Evolutionary conservation across 164 flowering plant genomes (phyloP), one percentile per base, ranked within the genome.

Genomic region (Chimonanthus praecox): DNA sequence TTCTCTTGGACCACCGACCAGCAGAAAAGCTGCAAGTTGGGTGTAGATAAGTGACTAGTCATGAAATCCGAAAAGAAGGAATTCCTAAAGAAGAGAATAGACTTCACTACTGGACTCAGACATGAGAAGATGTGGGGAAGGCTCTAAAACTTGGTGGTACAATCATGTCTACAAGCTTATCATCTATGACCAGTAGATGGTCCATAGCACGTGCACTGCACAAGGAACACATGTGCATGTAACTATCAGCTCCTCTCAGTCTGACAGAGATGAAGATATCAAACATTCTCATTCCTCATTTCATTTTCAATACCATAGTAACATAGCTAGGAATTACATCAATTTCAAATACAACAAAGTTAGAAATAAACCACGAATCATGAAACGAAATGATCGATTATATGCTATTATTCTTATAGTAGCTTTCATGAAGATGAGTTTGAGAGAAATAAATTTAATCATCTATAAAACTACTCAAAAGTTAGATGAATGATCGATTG

Each of bases 1-100:
- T 21, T 69, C 61, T 33, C 8, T 66, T 33, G 71, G 71, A 69
- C 71, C 71, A 69, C 70, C 71, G 61, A 69, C 70, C 58, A 10
- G 0, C 44, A n/a, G 9, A 69, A 49, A 51, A 33, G 61, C 71
- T 69, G n/a, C 62, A 49, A 47, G 71, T 69, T 49, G 15, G 58
- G 58, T 69, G 71, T 33, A 11, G 6, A 69, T 49, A 49, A 69
- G 62, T 51, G 71, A 69, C 71, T 49, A 21, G 58, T 48, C 62
- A 21, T 51, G 60, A 47, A 33, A 6, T n/a, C 51, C 15, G 33
- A 16, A 69, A 69, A 33, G 33, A 33, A 69, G 11, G 71, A 69
- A 15, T 9, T 69, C 16, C 43, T 47, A 66, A 2, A 54, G 60
- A n/a, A 54, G 44, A 49, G 71, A 15, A 47, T 2, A 47, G 47